phyloP scores from a whole-genome alignment of 495 filamentous ascomycete genomes.

The Aspergillus ostianus region DNA sequence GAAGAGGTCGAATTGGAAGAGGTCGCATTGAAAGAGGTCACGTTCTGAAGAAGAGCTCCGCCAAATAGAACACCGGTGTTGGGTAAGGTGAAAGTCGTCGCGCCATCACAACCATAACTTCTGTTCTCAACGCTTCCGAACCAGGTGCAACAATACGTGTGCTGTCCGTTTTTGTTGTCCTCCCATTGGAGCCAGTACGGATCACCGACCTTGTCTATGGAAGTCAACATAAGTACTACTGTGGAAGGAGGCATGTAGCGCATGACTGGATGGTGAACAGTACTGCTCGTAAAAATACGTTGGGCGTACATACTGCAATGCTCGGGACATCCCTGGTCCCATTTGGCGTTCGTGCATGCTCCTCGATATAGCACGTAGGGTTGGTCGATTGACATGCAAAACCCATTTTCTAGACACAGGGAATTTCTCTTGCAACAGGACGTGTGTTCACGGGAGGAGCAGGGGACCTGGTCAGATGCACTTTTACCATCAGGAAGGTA shows the following conservation, averaged over 20 bases:
- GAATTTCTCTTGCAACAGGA: slow-evolving; percentile 1
- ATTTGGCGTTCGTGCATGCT: neutral
- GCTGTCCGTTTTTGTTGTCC: neutral
- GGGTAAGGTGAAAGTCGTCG: slow-evolving; percentile 1
- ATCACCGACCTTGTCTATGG: neutral
- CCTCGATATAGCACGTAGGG: slow-evolving; percentile 2
- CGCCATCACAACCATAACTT: slow-evolving; percentile 1
- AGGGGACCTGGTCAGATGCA: slow-evolving; percentile 7
- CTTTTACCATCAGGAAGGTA: neutral
- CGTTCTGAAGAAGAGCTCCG: neutral
- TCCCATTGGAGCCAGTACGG: slow-evolving; percentile 1
- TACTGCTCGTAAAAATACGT: neutral
- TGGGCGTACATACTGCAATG: slow-evolving; percentile 2
- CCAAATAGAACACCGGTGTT: neutral
- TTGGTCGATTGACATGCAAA: neutral
- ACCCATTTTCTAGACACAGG: slow-evolving; percentile 2
- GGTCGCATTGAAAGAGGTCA: neutral
- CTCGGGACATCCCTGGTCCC: slow-evolving; percentile 4
- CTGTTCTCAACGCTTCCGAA: neutral
- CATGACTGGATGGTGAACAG: no score
- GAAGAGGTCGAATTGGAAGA: neutral
- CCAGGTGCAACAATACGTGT: slow-evolving; percentile 6
- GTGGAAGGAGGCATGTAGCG: neutral
- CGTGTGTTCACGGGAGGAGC: neutral
- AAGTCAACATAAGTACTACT: neutral